Base-by-base conservation (phyloP, 352 stramenopile species). In the Phytophthora nicotianae region DNA sequence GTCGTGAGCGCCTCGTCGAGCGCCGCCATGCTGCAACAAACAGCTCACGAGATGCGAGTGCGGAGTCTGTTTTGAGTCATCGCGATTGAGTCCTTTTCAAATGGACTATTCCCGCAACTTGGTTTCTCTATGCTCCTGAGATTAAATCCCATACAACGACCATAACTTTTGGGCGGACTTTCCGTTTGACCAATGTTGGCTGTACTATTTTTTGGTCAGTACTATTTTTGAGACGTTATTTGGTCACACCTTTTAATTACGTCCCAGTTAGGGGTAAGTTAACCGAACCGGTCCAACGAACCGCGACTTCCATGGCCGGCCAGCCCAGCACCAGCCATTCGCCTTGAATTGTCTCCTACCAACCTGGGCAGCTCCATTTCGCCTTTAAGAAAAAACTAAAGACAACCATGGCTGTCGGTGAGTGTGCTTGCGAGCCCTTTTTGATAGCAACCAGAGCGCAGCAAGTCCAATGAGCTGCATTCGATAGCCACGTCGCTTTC, bases 321-420 rank as follows among this genome's bases (percentile, higher is more conserved):
- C 43, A 51, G 26, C 70, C 64, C 68, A 74, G 64, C 69, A 77
- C 81, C 81, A 90, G 81, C 81, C 81, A 90, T 88, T 88, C 55
- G 48, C 35, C 27, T 50, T 45, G 50, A 62, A 54, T 57, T 62
- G 60, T 38, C 21, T 45, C 16, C 56, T 56, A 49, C 58, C 42
- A 53, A 59, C 43, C 10, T 33, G 54, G 37, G 33, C 26, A 74
- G 50, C 51, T 77, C 84, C 83, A 93, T 91, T 94, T 92, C 85
- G 83, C 83, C 85, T 92, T 94, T 91, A 90, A 73, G 75, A 89
- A 89, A 90, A 89, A 90, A 88, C 78, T 81, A 77, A 88, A 86
- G 84, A 91, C 69, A 71, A 74, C 77, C 81, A 94, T 94, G 83
- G 83, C 83, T 89, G 81, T 91, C 77, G 83, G 83, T 91, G 73